Conservation (phyloP, 306 rosid genomes). For the Calophaca sinica region DNA sequence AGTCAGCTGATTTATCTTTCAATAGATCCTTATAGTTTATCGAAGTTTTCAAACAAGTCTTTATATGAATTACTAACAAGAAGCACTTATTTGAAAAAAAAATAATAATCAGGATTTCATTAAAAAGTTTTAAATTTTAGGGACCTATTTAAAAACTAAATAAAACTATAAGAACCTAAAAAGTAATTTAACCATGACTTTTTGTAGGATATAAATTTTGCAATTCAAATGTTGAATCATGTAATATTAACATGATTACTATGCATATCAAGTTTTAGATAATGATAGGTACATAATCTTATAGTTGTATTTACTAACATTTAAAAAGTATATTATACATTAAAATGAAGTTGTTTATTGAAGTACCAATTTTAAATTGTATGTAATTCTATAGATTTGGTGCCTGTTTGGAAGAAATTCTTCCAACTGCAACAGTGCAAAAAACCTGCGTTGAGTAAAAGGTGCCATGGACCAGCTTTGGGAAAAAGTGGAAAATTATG, state of each 20-base stretch:
- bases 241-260: too few species aligned
- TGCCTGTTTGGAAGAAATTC: too few species aligned
- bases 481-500: too few species aligned
- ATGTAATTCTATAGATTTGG: neutral
- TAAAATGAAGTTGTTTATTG: neutral
- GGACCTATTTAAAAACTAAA: too few species aligned
- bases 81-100: neutral
- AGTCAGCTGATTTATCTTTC: neutral
- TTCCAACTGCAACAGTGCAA: too few species aligned
- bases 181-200: neutral
- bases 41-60: neutral
- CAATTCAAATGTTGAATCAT: too few species aligned
- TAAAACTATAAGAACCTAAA: neutral
- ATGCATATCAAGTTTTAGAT: too few species aligned
- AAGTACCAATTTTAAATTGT: conserved; percentile 1
- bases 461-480: too few species aligned
- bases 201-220: too few species aligned
- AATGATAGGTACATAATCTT: conserved; percentile 1
- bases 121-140: too few species aligned
- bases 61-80: neutral
- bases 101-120: neutral
- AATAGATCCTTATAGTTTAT: conserved; percentile 1
- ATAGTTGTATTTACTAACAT: neutral
- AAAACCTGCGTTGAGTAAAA: too few species aligned
- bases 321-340: neutral